Base-by-base conservation (phyloP, 179 eudicot genomes). In the Drosera spatulata region DNA sequence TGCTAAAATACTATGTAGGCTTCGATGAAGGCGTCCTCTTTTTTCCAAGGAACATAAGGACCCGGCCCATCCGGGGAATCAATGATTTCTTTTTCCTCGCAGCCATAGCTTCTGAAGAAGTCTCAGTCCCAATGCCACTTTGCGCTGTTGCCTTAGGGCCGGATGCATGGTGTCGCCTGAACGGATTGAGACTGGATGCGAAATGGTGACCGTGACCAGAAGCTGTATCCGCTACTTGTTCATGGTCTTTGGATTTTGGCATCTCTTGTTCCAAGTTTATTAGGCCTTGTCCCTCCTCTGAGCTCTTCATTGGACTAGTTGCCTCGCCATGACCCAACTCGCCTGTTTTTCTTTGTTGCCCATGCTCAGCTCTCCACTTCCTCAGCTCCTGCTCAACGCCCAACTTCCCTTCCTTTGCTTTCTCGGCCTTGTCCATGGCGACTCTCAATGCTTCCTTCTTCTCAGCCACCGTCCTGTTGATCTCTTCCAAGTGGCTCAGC, bases 311-410 rank as follows among this genome's bases (percentile, higher is more conserved):
- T 2, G 96, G 85, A 62, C 75, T 84, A 57, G 39, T 61, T 13
- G 41, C 62, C 1, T 61, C 68, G 10, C 70, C 71, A 46, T 69
- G 80, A 55, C 59, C 73, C 12, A 73, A 41, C 39, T 78, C 87
- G 48, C 78, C 80, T 6, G 76, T 79, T 82, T 85, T 94, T 59
- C 96, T 69, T 11, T 78, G 66, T 72, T 83, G 77, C 63, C 76
- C 98, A 55, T 75, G 67, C 56, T 85, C 96, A 4, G 95, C 79
- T 68, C 99, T 81, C 96, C 94, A 81, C 60, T 73, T 83, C 52
- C 99, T 85, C 63, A 94, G 52, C 64, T 90, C 96, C 60, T 94
- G 96, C 60, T 94, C 99, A 0, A 80, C 88, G 14, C 82, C 80
- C 68, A 94, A 53, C 64, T 90, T 94, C n/a, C 85, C 85, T 75